Evolutionary conservation across 768 basidiomycete genomes (phyloP).

Genomic region (Boletus speciosus): DNA sequence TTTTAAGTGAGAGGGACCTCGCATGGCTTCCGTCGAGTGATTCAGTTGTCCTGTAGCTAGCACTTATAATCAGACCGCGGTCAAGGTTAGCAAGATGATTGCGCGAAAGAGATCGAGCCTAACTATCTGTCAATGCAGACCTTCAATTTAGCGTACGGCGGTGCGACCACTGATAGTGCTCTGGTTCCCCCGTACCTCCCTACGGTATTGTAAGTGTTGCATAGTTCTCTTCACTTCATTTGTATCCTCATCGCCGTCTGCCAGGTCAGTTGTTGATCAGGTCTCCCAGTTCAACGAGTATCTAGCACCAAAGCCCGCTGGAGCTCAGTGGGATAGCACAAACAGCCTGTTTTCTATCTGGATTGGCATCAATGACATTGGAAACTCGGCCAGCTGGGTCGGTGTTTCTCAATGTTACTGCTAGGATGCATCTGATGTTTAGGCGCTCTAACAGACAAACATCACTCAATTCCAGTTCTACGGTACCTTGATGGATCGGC

Average conservation of each 20-base stretch:
- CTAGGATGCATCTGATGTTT: background rate
- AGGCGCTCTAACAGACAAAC: slow-evolving; percentile 17
- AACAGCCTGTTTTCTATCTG: slow-evolving; percentile 65
- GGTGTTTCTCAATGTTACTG: background rate
- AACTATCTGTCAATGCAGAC: slow-evolving; percentile 33
- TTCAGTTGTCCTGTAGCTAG: slow-evolving; percentile 32
- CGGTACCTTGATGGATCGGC: slow-evolving; percentile 20
- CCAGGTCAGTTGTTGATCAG: slow-evolving; percentile 44
- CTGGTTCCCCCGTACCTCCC: slow-evolving; percentile 53
- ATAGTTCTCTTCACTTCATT: background rate
- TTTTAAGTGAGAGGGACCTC: slow-evolving; percentile 38
- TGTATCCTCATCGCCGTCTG: background rate
- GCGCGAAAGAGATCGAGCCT: background rate
- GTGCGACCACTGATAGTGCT: slow-evolving; percentile 58
- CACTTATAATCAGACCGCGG: slow-evolving; percentile 54
- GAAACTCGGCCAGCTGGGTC: slow-evolving; percentile 18
- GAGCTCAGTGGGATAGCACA: slow-evolving; percentile 51
- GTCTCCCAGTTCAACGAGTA: slow-evolving; percentile 54
- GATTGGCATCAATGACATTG: slow-evolving; percentile 70
- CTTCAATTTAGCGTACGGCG: slow-evolving; percentile 66
- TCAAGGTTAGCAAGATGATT: slow-evolving; percentile 35
- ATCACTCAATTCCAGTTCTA: slow-evolving; percentile 23
- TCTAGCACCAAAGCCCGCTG: slow-evolving; percentile 45
- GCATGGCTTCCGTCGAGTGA: background rate
- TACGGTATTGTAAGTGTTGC: slow-evolving; percentile 47